A percentile compares a stretch with the other conserved stretches of the same genome.
These are phyloP conservation scores for Blastocystis sp. DNA, from an alignment of 352 stramenopile species.

Conservation along the genomic window DNA sequence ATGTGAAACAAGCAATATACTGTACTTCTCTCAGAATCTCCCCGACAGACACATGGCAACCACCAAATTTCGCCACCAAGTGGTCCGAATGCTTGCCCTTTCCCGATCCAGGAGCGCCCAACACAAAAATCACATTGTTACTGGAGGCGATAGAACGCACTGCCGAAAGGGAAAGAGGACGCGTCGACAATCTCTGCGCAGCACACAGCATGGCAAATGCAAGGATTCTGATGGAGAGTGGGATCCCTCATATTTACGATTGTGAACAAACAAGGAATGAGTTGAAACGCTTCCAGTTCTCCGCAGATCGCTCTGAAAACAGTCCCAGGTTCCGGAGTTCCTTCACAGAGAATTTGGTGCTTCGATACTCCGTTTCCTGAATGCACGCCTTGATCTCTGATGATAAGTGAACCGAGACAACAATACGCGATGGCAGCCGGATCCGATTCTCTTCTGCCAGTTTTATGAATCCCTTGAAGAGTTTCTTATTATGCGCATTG, in stretches of 20 bases:
- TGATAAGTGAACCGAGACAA: not conserved
- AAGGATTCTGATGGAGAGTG: not conserved
- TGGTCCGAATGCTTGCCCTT: slow-evolving; percentile 54
- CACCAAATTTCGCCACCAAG: slow-evolving; percentile 28
- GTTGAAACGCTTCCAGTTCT: not conserved
- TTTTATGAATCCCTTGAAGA: slow-evolving; percentile 6
- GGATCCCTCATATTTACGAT: not conserved
- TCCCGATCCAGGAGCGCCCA: slow-evolving; percentile 23
- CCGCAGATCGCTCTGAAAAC: not conserved
- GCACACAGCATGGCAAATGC: not conserved
- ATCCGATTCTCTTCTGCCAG: slow-evolving; percentile 23
- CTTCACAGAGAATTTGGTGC: not conserved
- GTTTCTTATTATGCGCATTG: slow-evolving; percentile 43
- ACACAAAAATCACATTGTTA: slow-evolving; percentile 48
- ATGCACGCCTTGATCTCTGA: not conserved
- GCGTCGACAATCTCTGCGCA: not conserved
- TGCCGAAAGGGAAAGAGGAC: not conserved
- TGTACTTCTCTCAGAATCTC: slow-evolving; percentile 32
- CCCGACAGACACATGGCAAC: slow-evolving; percentile 25
- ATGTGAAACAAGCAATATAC: not conserved
- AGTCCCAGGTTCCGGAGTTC: not conserved
- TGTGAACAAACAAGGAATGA: not conserved
- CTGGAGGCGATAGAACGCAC: not conserved
- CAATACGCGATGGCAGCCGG: not conserved
- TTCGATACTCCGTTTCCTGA: not conserved